Base-by-base conservation (phyloP, 1,284 basidiomycete species). In the Termitomyces sp. region DNA sequence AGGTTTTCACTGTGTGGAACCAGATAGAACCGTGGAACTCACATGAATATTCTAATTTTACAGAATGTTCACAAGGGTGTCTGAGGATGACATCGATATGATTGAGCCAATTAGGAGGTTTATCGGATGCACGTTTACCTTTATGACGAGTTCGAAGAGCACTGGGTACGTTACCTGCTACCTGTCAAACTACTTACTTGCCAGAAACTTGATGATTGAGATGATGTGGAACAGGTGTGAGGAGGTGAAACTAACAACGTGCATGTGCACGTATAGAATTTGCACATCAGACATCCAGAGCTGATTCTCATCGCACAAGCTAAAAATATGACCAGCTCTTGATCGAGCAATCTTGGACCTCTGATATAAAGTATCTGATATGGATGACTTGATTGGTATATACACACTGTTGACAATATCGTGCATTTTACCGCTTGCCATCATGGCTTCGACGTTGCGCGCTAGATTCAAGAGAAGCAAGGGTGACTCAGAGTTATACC, bases 101-200 rank as follows among this genome's bases (percentile, higher is more conserved):
- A 38, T 48, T 38, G 2, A n/a, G 24, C 31, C n/a, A 52, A 21
- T 26, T 36, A 15, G 38, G 19, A 49, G 33, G 40, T 34, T 52
- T 58, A 47, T 56, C 39, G 17, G 43, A 39, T 51, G 44, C 24
- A 51, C 40, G 31, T 46, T 34, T 36, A 30, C 36, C 28, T 12
- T 33, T 31, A 33, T 17, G 17, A 33, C 10, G 19, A 42, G 28
- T 28, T 55, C 30, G 26, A 34, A 58, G 44, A 34, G 57, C 31
- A 31, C 52, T 51, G 48, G 50, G 45, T 49, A 56, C 41, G 54
- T 54, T 54, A 60, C 31, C 45, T 61, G 53, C 54, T 54, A 60
- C 28, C 45, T 61, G 54, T 57, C 53, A 58, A 57, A 34, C 8
- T 30, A 26, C n/a, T 49, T 6, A 15, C 12, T 36, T 17, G 47